Conservation (phyloP, 1,284 basidiomycete genomes). For the Papiliotrema fonsecae region DNA sequence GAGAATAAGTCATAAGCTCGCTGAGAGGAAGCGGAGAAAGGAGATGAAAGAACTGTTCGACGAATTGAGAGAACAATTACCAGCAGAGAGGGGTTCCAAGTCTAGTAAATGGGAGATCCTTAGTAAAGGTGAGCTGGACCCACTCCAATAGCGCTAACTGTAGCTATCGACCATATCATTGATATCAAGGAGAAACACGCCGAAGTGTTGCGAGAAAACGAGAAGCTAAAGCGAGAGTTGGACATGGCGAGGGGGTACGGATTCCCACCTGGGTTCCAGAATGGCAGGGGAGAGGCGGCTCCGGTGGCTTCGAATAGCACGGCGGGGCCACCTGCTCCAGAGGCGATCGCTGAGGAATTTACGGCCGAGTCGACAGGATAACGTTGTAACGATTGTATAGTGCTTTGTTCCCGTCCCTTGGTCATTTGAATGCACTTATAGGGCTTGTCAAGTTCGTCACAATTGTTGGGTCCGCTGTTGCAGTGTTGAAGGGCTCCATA, state of each 20-base stretch:
- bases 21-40: constrained; percentile 87
- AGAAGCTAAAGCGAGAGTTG: constrained; percentile 68
- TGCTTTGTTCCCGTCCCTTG: too few relatives aligned
- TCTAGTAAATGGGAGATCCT: constrained; percentile 96
- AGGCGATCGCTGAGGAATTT: too few relatives aligned
- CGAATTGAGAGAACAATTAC: constrained; percentile 82
- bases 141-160: background rate
- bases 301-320: too few relatives aligned
- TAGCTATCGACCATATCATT: constrained; percentile 84
- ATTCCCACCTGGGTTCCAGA: too few relatives aligned
- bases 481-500: too few relatives aligned
- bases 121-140: constrained; percentile 67
- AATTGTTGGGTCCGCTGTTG: too few relatives aligned
- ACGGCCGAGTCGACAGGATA: too few relatives aligned
- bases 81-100: constrained; percentile 86
- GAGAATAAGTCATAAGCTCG: constrained; percentile 86
- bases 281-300: too few relatives aligned
- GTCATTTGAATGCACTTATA: too few relatives aligned
- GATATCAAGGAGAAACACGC: constrained; percentile 68
- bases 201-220: constrained; percentile 71
- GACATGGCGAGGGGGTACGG: constrained; percentile 25
- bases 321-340: too few relatives aligned
- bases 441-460: too few relatives aligned
- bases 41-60: constrained; percentile 98
- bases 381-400: too few relatives aligned